Percentiles rank a stretch among this genome's conserved stretches.
Evolutionary conservation across 140 eudicot genomes (phyloP).

Genomic region (Anethum foeniculum): DNA sequence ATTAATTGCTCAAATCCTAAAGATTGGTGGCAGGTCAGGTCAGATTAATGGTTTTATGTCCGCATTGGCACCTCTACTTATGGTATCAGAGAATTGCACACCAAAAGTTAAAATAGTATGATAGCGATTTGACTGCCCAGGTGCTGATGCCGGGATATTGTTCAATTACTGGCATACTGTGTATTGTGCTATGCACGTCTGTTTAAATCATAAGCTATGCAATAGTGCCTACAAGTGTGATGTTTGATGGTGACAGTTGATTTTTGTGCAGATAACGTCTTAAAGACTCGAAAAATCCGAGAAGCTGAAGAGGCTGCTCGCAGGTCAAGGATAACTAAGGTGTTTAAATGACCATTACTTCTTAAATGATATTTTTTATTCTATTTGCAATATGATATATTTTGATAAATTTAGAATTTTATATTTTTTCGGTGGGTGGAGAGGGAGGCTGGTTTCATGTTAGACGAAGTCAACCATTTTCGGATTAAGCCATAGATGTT

Average conservation of each 20-base stretch:
- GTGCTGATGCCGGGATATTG: neutral
- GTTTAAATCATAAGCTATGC: neutral
- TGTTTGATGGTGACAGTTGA: neutral
- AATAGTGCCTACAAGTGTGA: neutral
- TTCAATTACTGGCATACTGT: neutral
- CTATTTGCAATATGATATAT: neutral
- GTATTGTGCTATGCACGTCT: neutral
- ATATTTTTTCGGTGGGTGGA: neutral
- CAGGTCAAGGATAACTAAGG: conserved; percentile 75
- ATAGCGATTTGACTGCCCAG: neutral
- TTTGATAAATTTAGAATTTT: neutral
- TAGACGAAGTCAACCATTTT: neutral
- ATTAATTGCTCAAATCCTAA: neutral
- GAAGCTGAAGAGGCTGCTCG: conserved; percentile 87
- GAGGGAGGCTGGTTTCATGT: neutral
- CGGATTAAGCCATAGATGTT: neutral
- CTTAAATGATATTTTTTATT: neutral
- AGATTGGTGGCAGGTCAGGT: neutral
- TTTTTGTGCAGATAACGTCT: conserved; percentile 46
- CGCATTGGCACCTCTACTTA: neutral
- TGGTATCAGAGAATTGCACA: neutral
- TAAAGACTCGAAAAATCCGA: conserved; percentile 74
- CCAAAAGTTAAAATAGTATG: neutral
- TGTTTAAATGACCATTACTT: conserved; percentile 9
- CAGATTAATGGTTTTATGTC: neutral